Base-by-base conservation (phyloP, 352 stramenopile species). In the Globisporangium okanoganense region DNA sequence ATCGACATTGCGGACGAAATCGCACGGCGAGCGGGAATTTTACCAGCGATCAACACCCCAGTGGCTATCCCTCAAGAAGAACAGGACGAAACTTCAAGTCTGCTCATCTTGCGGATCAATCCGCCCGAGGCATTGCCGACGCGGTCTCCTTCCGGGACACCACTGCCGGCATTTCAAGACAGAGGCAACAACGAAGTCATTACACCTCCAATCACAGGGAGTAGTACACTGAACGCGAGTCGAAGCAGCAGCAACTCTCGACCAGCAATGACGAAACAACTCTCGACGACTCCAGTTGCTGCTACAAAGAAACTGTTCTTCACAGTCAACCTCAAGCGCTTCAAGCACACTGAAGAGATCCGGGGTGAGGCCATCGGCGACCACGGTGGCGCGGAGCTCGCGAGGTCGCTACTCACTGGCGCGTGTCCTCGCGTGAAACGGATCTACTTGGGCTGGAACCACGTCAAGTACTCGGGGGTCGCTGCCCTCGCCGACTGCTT, bases 311-410 rank as follows among this genome's bases (percentile, higher is more conserved):
- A 67, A 2, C 53, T 82, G 53, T 87, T 86, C 56, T 88, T 90
- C 66, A 87, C 79, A 6, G 67, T 85, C 29, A 90, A 90, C 47
- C 66, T 90, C 29, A 88, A 89, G 58, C 75, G 82, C 27, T 92
- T 87, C 61, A 88, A 88, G 47, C 80, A 90, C 47, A 79, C 76
- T 0, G 79, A 87, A 57, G 62, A 79, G 40, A 75, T 88, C 49
- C 62, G 62, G n/a, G 82, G 78, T 5, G 78, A 90, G 31, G 49
- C 55, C 18, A 88, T 92, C 20, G 80, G 80, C 0, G 76, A 88
- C 56, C 60, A 54, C 25, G 80, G 78, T 0, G 79, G 75, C 4
- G 73, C 80, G 12, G 78, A 90, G 31, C 56, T 92, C 8, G 82
- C 78, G 2, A 71, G 74, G 9, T 82, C 80, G 14, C 61, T 92